These are phyloP conservation scores for Xylogone sp. DNA, from an alignment of 2,329 filamentous ascomycete genomes.

Conservation along the genomic window DNA sequence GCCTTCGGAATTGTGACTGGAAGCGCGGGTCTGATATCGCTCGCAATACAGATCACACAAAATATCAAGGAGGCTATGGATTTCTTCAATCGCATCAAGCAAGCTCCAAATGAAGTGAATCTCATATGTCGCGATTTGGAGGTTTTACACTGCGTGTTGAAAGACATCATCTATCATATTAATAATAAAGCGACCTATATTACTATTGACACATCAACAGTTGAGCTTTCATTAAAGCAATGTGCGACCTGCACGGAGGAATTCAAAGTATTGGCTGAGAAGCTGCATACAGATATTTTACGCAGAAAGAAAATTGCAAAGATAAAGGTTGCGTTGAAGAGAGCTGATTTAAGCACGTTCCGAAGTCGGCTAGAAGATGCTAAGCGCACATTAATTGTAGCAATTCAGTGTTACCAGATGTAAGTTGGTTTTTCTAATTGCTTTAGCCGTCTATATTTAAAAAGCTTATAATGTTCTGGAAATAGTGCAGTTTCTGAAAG, in stretches of 20 bases:
- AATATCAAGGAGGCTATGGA: not conserved
- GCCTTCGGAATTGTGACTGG: constrained; percentile 1
- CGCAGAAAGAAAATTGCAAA: not conserved
- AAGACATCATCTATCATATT: not conserved
- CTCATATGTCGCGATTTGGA: not conserved
- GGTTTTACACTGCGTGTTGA: not conserved
- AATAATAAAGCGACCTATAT: not conserved
- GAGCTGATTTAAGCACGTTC: not conserved
- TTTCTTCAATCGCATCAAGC: not conserved
- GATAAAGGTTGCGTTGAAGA: not conserved
- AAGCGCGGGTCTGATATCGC: not conserved
- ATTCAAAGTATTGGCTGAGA: not conserved
- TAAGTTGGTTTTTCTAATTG: not conserved
- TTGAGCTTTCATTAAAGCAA: not conserved
- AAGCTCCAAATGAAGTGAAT: not conserved
- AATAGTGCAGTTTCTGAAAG: not conserved
- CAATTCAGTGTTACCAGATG: not conserved
- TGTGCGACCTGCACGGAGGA: not conserved
- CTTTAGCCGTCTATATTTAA: not conserved
- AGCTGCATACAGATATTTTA: not conserved
- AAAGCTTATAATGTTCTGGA: not conserved
- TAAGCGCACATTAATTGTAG: not conserved
- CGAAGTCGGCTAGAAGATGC: not conserved
- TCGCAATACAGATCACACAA: not conserved
- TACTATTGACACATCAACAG: not conserved